phyloP scores from a whole-genome alignment of 1,284 basidiomycete genomes.

The Leccinum colubrinum region DNA sequence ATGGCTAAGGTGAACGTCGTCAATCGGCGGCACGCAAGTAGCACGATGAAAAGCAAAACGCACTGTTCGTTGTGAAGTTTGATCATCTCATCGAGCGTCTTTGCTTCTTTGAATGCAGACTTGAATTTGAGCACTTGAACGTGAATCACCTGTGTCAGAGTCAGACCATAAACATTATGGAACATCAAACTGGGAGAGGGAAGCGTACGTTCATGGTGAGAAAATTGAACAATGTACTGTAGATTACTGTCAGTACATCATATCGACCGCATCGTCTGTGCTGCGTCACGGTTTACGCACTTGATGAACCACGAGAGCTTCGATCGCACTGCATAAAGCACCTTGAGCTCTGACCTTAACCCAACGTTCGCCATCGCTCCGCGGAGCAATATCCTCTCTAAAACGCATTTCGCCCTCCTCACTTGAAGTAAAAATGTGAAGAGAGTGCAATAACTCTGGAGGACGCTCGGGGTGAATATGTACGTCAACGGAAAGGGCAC shows the following conservation, averaged over 20 bases:
- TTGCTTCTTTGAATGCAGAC: slow-evolving; percentile 48
- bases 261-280: neutral
- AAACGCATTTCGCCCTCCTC: slow-evolving; percentile 58
- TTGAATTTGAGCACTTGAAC: slow-evolving; percentile 60
- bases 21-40: neutral
- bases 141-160: slow-evolving; percentile 60
- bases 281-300: slow-evolving; percentile 44
- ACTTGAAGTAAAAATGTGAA: slow-evolving; percentile 81
- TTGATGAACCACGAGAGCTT: slow-evolving; percentile 82
- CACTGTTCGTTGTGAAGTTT: slow-evolving; percentile 71
- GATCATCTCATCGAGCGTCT: slow-evolving; percentile 78
- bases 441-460: slow-evolving; percentile 65
- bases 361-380: slow-evolving; percentile 37
- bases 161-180: neutral
- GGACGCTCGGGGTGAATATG: slow-evolving; percentile 61
- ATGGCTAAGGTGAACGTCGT: slow-evolving; percentile 42
- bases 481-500: slow-evolving; percentile 83
- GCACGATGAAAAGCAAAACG: slow-evolving; percentile 27
- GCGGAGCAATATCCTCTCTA: slow-evolving; percentile 68
- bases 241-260: slow-evolving; percentile 10
- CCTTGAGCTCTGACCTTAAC: slow-evolving; percentile 50
- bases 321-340: slow-evolving; percentile 71
- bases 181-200: neutral
- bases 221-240: slow-evolving; percentile 71
- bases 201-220: slow-evolving; percentile 65